Conservation (phyloP, 768 basidiomycete species). For the Phanerochaete carnosa region DNA sequence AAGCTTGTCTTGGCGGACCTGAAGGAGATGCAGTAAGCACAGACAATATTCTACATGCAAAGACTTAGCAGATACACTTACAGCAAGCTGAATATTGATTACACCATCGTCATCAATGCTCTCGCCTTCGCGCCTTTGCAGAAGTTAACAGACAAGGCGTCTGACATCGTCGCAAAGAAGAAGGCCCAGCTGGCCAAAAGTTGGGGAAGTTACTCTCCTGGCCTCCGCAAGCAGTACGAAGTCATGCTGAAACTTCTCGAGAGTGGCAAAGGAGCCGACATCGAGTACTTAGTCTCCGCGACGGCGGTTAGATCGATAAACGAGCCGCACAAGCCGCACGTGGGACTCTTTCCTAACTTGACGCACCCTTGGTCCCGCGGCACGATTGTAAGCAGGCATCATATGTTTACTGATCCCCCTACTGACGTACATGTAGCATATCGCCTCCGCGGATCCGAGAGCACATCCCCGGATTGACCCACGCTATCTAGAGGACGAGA, state of each 20-base stretch:
- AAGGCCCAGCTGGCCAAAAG: neutral
- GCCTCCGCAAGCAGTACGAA: constrained; percentile 21
- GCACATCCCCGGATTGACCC: constrained; percentile 25
- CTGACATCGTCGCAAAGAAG: neutral
- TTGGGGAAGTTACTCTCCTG: constrained; percentile 8
- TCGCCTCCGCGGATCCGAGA: constrained; percentile 20
- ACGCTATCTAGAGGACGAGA: constrained; percentile 21
- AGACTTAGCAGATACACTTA: neutral
- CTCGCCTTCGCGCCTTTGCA: neutral
- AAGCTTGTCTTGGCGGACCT: neutral
- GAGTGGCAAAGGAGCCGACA: neutral
- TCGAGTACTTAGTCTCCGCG: neutral
- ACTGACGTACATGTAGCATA: constrained; percentile 10
- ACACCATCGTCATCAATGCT: neutral
- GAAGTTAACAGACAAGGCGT: neutral
- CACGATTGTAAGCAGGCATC: constrained; percentile 5
- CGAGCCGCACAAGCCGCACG: constrained; percentile 6
- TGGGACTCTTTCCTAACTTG: neutral
- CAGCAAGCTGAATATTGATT: neutral
- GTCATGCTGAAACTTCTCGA: constrained; percentile 13
- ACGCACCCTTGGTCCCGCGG: constrained; percentile 22
- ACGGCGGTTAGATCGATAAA: too few species aligned
- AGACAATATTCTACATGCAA: neutral
- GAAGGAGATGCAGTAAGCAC: neutral
- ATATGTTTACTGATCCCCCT: neutral